phyloP scores from a whole-genome alignment of 2,329 filamentous ascomycete species.

The Arthrobotrys musiformis region DNA sequence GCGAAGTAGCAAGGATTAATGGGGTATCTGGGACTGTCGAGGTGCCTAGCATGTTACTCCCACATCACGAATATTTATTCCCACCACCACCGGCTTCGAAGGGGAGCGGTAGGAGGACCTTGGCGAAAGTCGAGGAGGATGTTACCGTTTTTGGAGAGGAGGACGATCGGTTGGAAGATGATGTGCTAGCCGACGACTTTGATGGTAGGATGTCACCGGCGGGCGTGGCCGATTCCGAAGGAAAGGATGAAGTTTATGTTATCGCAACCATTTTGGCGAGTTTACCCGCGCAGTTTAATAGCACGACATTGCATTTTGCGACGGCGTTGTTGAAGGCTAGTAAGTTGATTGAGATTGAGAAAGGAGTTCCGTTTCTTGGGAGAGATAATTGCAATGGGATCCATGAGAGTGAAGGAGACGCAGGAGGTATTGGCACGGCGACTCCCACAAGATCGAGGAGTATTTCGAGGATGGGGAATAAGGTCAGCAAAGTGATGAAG shows the following conservation, averaged over 20 bases:
- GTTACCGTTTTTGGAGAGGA: conserved; percentile 57
- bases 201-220: conserved; percentile 35
- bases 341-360: conserved; percentile 69
- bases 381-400: conserved; percentile 30
- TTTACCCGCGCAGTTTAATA: conserved; percentile 67
- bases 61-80: conserved; percentile 69
- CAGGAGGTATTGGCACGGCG: neutral
- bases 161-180: conserved; percentile 60
- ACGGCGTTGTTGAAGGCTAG: conserved; percentile 69
- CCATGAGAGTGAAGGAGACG: neutral
- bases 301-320: conserved; percentile 68
- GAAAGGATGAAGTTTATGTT: conserved; percentile 67
- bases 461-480: conserved; percentile 60
- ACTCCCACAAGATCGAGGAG: conserved; percentile 55
- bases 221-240: conserved; percentile 60
- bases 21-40: conserved; percentile 67
- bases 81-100: conserved; percentile 63
- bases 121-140: conserved; percentile 37
- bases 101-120: conserved; percentile 55
- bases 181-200: conserved; percentile 36
- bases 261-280: conserved; percentile 63
- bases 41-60: conserved; percentile 67
- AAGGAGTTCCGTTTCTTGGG: conserved; percentile 61
- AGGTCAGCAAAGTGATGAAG: conserved; percentile 66
- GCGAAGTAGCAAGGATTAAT: conserved; percentile 67